Conservation (phyloP, 2,329 filamentous ascomycete species). For the Teratosphaeria viscida region DNA sequence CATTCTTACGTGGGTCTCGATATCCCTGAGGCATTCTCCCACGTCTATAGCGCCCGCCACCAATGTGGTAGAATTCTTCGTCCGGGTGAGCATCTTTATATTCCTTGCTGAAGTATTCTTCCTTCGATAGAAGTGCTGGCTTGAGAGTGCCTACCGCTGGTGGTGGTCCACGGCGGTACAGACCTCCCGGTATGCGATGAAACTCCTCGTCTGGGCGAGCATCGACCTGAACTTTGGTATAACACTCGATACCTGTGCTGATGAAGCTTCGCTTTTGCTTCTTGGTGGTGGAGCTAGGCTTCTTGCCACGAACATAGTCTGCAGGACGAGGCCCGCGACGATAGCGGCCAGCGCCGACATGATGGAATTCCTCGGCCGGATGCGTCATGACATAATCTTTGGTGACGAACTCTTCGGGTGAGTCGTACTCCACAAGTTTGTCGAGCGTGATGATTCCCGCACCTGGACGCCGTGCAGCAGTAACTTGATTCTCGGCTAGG, state of each 20-base stretch:
- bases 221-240: background rate
- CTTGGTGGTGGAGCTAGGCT: background rate
- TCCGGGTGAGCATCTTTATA: slow-evolving; percentile 3
- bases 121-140: background rate
- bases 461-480: background rate
- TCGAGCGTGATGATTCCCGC: background rate
- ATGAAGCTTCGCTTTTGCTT: background rate
- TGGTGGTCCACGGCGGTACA: background rate
- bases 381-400: slow-evolving; percentile 5
- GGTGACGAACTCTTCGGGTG: background rate
- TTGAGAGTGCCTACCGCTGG: background rate
- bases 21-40: background rate
- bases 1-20: background rate
- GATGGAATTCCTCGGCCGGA: slow-evolving; percentile 4
- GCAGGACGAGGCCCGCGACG: background rate
- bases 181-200: background rate
- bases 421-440: background rate
- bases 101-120: slow-evolving; percentile 1
- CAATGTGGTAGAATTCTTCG: slow-evolving; percentile 7
- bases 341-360: slow-evolving; percentile 4
- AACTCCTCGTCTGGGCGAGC: slow-evolving; percentile 2
- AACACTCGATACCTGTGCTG: background rate
- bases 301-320: background rate
- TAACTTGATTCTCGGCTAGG: background rate
- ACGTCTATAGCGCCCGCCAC: slow-evolving; percentile 2